Evolutionary conservation across 2,329 filamentous ascomycete genomes (phyloP), one percentile per base, ranked within the genome.

Genomic region (Aschersonia sp.): DNA sequence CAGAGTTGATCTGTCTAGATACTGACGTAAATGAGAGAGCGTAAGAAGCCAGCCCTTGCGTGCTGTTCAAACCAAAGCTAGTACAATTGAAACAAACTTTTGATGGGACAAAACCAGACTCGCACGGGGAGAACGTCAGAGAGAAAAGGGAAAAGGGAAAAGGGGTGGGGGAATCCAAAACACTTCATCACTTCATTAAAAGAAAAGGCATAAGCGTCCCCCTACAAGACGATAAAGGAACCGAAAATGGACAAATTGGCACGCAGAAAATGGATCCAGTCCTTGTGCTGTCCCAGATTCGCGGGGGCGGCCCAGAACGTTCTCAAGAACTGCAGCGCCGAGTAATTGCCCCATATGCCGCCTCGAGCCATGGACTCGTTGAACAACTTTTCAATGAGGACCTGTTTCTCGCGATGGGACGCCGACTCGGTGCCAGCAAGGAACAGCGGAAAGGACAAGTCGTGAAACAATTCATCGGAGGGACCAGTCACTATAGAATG

Each of bases 401-500:
- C 22, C 35, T 49, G 48, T 30, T 39, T 43, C 5, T 39, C 12
- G 6, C 40, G 37, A 31, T 47, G 14, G 2, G 4, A 43, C 10
- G 35, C 35, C 4, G 33, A 46, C 41, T 51, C 49, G n/a, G 45
- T 43, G 6, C 49, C 49, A 6, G 47, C 49, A n/a, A 51, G 49
- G n/a, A 51, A 51, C 5, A 51, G 49, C 5, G 49, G 49, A 11
- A 51, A 51, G 45, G 47, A 51, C 22, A 51, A 42, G 42, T 51
- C 49, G 45, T 51, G 49, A 5, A 43, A 46, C 2, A 51, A 40
- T 7, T 46, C 43, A 30, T 49, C 42, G 14, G 47, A 46, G 7
- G 49, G 44, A 4, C 49, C 49, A 4, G 45, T 42, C 8, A 48
- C 42, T 30, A 48, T 46, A 11, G 42, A 30, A 7, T 46, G 45